A percentile compares a stretch with the other conserved stretches of the same genome.
Evolutionary conservation across 2,329 filamentous ascomycete species (phyloP).

Genomic region (Ascochyta koolunga): DNA sequence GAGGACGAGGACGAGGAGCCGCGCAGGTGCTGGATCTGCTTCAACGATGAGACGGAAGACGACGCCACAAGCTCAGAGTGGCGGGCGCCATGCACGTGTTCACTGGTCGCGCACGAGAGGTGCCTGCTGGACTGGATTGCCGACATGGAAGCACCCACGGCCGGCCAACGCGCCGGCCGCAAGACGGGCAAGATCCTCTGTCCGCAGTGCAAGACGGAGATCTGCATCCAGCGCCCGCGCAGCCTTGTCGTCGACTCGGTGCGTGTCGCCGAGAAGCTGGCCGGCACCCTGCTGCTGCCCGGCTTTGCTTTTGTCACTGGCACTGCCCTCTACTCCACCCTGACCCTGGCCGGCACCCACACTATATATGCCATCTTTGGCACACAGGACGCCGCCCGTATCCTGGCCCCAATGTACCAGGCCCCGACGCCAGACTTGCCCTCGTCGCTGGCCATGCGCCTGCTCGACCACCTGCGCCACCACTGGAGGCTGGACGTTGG

Average conservation of each 20-base stretch:
- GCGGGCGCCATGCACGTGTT: slow-evolving; percentile 90
- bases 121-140: slow-evolving; percentile 92
- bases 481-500: slow-evolving; percentile 63
- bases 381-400: slow-evolving; percentile 61
- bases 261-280: slow-evolving; percentile 63
- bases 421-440: slow-evolving; percentile 38
- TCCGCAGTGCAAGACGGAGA: slow-evolving; percentile 86
- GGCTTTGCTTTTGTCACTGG: slow-evolving; percentile 63
- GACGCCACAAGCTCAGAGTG: slow-evolving; percentile 68
- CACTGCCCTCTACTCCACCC: slow-evolving; percentile 51
- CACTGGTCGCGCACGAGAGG: slow-evolving; percentile 85
- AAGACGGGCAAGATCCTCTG: slow-evolving; percentile 71
- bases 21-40: slow-evolving; percentile 73
- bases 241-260: slow-evolving; percentile 74
- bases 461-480: slow-evolving; percentile 37
- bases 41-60: slow-evolving; percentile 69
- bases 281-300: slow-evolving; percentile 67
- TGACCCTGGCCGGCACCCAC: slow-evolving; percentile 65
- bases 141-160: slow-evolving; percentile 74
- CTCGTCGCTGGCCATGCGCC: slow-evolving; percentile 43
- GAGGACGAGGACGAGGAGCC: slow-evolving; percentile 43
- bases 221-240: slow-evolving; percentile 75
- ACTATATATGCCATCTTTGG: slow-evolving; percentile 72
- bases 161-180: slow-evolving; percentile 55
- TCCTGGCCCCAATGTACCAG: slow-evolving; percentile 54